Percentiles rank a stretch among this genome's conserved stretches.
Conservation (phyloP, 208 protist genomes). For the Trypanosoma boissoni region DNA sequence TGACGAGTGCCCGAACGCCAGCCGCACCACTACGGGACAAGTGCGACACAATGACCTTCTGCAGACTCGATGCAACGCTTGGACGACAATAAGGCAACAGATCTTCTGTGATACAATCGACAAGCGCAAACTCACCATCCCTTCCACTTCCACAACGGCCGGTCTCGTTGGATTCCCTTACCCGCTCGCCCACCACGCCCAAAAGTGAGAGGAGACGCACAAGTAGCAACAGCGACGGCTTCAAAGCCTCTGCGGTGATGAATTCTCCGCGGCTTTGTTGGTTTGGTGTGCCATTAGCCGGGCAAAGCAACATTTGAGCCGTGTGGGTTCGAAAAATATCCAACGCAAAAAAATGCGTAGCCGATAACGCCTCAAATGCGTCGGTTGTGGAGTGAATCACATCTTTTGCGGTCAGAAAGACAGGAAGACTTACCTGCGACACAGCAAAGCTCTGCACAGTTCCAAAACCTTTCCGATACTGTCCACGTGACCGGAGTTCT, state of each 20-base stretch:
- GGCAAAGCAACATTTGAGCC: slow-evolving; percentile 23
- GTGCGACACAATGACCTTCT: slow-evolving; percentile 26
- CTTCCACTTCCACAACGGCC: neutral
- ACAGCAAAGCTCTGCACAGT: slow-evolving; percentile 10
- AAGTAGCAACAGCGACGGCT: slow-evolving; percentile 27
- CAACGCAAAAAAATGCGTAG: slow-evolving; percentile 4
- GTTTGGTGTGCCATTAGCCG: neutral
- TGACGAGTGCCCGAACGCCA: slow-evolving; percentile 38
- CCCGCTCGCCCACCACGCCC: slow-evolving; percentile 18
- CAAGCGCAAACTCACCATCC: slow-evolving; percentile 15
- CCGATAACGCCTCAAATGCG: slow-evolving; percentile 14
- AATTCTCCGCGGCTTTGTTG: slow-evolving; percentile 4
- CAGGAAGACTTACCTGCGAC: slow-evolving; percentile 22
- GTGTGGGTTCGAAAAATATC: slow-evolving; percentile 43
- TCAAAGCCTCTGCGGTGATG: slow-evolving; percentile 16
- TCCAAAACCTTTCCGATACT: slow-evolving; percentile 24
- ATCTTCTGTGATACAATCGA: slow-evolving; percentile 23
- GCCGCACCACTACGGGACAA: slow-evolving; percentile 36
- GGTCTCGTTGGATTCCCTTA: neutral
- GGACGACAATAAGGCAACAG: slow-evolving; percentile 32
- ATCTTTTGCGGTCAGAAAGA: slow-evolving; percentile 20
- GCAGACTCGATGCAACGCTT: slow-evolving; percentile 24
- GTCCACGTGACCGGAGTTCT: slow-evolving; percentile 9
- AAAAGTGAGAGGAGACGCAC: slow-evolving; percentile 32
- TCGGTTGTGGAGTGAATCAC: slow-evolving; percentile 4